A percentile compares a stretch with the other conserved stretches of the same genome.
phyloP scores from a whole-genome alignment of 2,329 filamentous ascomycete species.

The Cladosporium phlei region DNA sequence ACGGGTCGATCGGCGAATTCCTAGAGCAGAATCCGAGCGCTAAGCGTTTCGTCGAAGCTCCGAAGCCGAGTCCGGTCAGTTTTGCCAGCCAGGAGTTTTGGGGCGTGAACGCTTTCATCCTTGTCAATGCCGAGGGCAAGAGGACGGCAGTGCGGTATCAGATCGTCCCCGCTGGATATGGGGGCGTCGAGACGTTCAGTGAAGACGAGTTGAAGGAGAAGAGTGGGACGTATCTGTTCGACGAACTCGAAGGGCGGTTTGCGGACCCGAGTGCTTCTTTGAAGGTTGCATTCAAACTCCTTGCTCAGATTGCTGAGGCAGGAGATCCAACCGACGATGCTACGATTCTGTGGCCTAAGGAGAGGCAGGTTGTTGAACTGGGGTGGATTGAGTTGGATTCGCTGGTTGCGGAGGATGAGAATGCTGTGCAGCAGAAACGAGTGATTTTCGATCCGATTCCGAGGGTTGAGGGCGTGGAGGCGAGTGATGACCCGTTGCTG shows the following conservation, averaged over 20 bases:
- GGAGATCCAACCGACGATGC: conserved; percentile 47
- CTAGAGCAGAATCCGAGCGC: conserved; percentile 46
- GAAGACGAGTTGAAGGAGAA: conserved; percentile 37
- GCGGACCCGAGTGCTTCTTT: conserved; percentile 25
- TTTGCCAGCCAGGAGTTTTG: conserved; percentile 49
- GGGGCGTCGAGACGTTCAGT: conserved; percentile 38
- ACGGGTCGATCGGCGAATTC: conserved; percentile 39
- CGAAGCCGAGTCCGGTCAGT: conserved; percentile 47
- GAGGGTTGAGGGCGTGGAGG: conserved; percentile 49
- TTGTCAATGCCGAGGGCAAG: conserved; percentile 38
- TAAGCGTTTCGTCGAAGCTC: conserved; percentile 43
- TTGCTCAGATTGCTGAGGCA: conserved; percentile 48
- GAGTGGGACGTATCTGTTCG: conserved; percentile 44
- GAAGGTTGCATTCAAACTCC: conserved; percentile 42
- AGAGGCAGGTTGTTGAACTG: conserved; percentile 47
- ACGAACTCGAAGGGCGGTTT: conserved; percentile 43
- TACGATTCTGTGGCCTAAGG: conserved; percentile 51
- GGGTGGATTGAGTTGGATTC: conserved; percentile 45
- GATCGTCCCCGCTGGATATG: conserved; percentile 44
- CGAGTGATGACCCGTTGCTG: conserved; percentile 52
- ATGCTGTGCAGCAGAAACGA: conserved; percentile 39
- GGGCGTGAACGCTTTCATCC: conserved; percentile 47
- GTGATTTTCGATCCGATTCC: conserved; percentile 58
- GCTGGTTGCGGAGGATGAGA: conserved; percentile 21
- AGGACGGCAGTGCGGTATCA: conserved; percentile 47